Evolutionary conservation across 2,329 filamentous ascomycete species (phyloP), one percentile per base, ranked within the genome.

Genomic region (Blumeriella jaapii): DNA sequence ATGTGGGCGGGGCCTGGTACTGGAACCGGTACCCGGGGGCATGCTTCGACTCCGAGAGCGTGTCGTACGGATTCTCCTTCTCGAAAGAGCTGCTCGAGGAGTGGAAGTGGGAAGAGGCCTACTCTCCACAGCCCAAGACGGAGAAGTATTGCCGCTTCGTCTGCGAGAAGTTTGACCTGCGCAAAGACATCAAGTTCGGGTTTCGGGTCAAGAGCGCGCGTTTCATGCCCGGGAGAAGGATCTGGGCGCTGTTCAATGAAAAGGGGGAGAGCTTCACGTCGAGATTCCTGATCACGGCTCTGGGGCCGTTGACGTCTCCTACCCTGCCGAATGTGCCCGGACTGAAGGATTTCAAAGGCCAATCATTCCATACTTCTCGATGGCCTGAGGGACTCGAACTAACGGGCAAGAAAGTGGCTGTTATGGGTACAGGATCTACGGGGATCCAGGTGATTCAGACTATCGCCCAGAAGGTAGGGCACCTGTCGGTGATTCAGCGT

Each of bases 121-220:
- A 59, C 34, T 59, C 24, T 78, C 70, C 67, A 56, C 59, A 0
- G 62, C 52, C 40, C 14, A 67, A 78, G 28, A 58, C 78, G 1
- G 61, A 66, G 9, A 50, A 52, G 3, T 78, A 78, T 51, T 78
- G 78, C 47, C 63, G 71, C 11, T 67, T 74, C 31, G 64, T 73
- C 13, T 71, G 74, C 36, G 67, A 67, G 39, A 61, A 67, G 5
- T 46, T 73, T 4, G 55, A 63, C 8, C 56, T 78, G 14, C 69
- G 64, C 50, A 74, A 73, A 13, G 41, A 48, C 10, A 14, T 37
- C 6, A 17, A 26, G 7, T 43, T 67, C 42, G 53, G 63, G 17
- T 59, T 53, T 7, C 52, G 56, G 5, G 61, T 68, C 5, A 42
- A 53, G 2, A 52, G 47, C 5, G 3, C 63, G 61, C 1, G 40